Evolutionary conservation across 2,329 filamentous ascomycete species (phyloP).

Genomic region (Anisogramma anomala): DNA sequence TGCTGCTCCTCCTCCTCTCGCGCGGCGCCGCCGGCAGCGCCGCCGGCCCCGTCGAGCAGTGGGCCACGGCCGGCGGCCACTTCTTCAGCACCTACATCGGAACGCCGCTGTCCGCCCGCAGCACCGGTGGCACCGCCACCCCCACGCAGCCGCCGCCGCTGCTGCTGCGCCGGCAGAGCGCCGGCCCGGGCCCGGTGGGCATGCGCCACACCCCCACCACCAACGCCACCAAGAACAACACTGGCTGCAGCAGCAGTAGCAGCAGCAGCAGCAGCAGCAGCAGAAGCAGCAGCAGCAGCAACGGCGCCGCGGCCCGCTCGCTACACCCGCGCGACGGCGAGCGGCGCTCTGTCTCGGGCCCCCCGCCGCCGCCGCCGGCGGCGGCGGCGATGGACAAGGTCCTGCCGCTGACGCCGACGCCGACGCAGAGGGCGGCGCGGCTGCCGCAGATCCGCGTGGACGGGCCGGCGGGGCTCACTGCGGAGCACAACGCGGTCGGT

Average conservation of each 20-base stretch:
- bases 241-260: too few relatives aligned
- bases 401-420: slow-evolving; percentile 24
- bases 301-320: background rate
- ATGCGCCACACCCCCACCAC: too few relatives aligned
- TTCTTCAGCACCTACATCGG: slow-evolving; percentile 12
- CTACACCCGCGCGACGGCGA: background rate
- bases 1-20: slow-evolving; percentile 77
- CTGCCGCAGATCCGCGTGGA: slow-evolving; percentile 7
- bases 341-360: background rate
- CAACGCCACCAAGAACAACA: too few relatives aligned
- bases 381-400: slow-evolving; percentile 21
- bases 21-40: slow-evolving; percentile 31
- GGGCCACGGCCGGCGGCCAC: slow-evolving; percentile 8
- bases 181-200: too few relatives aligned
- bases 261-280: too few relatives aligned
- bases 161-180: too few relatives aligned
- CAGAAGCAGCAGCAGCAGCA: too few relatives aligned
- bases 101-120: slow-evolving; percentile 9
- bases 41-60: slow-evolving; percentile 6
- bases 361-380: slow-evolving; percentile 7
- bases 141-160: background rate
- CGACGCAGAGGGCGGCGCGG: slow-evolving; percentile 6
- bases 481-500: background rate
- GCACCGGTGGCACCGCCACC: slow-evolving; percentile 1
- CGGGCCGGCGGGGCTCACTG: background rate